Evolutionary conservation across 768 basidiomycete species (phyloP), one percentile per base, ranked within the genome.

Genomic region (Termitomyces sp.): DNA sequence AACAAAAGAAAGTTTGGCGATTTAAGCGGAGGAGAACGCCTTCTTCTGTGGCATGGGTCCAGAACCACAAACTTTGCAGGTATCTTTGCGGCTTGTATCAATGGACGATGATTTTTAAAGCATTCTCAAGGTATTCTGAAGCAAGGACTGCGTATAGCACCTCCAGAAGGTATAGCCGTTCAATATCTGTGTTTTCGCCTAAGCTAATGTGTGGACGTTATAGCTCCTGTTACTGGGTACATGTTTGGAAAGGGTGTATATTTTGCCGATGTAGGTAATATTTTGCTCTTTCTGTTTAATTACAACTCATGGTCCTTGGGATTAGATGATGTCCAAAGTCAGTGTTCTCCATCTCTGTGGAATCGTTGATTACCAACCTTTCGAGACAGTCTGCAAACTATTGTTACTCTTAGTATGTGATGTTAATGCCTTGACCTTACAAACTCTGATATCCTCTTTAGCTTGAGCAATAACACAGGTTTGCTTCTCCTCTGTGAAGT

Each of bases 221-320:
- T 57, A 80, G 82, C 81, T 7, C 81, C 80, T 56, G 79, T 79
- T 28, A 79, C 77, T 62, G 82, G 80, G 66, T 84, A 83, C 66
- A 86, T 85, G 85, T 86, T 86, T 66, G 85, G 85, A 55, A 85
- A 86, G 69, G 85, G 83, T 47, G 81, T 84, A 38, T 85, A 86
- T 68, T 84, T 86, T 56, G 84, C 84, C 5, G 84, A 85, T 69
- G 82, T 83, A 61, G 67, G 80, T 61, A 14, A 30, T 16, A 12
- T 36, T 10, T 40, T 26, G 65, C 13, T 30, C 38, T 36, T 49
- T 18, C 30, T 41, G 26, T 3, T 63, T 18, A 55, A 53, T 50
- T 30, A 26, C 6, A 53, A 33, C 54, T 60, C 14, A 63, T 14
- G 18, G 32, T 50, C 35, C 18, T 33, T 36, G 60, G 53, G 33